These are phyloP conservation scores for Hypoxylon sp. DNA, from an alignment of 2,329 filamentous ascomycete species.

Conservation along the genomic window DNA sequence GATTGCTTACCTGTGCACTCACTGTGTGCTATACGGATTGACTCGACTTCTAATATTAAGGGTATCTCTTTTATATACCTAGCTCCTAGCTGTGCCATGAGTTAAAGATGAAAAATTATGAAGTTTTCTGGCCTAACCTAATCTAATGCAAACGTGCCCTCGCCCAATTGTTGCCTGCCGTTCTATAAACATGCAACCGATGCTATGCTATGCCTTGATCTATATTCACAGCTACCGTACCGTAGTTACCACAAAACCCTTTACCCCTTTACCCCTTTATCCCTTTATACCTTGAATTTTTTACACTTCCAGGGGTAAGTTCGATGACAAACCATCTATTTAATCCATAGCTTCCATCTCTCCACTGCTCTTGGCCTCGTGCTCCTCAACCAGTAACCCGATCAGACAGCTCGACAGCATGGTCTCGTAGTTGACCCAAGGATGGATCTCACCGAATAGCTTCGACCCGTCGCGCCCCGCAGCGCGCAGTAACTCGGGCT, in stretches of 20 bases:
- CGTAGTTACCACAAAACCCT: constrained; percentile 2
- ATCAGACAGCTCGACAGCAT: constrained; percentile 76
- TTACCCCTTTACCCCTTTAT: neutral
- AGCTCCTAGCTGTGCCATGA: constrained; percentile 17
- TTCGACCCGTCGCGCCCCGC: constrained; percentile 74
- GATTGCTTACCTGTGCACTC: constrained; percentile 2
- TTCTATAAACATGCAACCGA: constrained; percentile 30
- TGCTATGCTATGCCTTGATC: constrained; percentile 27
- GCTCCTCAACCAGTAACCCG: constrained; percentile 74
- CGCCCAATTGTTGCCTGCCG: constrained; percentile 4
- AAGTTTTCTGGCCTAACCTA: constrained; percentile 2
- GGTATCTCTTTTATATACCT: constrained; percentile 37
- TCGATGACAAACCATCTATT: constrained; percentile 10
- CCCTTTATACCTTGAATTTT: too few relatives aligned
- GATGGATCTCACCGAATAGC: constrained; percentile 76
- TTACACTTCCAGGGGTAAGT: neutral
- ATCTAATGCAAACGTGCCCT: constrained; percentile 2
- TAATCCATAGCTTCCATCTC: constrained; percentile 75
- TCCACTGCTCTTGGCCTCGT: constrained; percentile 49
- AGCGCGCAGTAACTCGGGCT: constrained; percentile 77
- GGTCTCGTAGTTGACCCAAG: constrained; percentile 80
- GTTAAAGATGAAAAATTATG: constrained; percentile 6
- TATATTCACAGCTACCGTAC: constrained; percentile 35
- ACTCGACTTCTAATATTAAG: constrained; percentile 22
- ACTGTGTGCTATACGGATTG: neutral